Base-by-base conservation (phyloP, 805 yeast genomes). In the Monosporozyma yasuniensis region DNA sequence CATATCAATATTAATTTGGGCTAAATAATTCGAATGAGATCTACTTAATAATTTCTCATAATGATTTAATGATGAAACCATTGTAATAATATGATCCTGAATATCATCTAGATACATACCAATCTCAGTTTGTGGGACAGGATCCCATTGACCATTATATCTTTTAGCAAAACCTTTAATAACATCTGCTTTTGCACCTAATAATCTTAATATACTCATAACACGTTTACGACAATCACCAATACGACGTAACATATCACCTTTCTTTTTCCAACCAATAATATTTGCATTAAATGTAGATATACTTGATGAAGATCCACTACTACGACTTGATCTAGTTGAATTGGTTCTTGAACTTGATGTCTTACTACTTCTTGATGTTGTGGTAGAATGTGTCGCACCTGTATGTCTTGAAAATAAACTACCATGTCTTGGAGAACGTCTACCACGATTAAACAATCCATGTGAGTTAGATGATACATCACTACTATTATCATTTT, bases 1-100 rank as follows among this genome's bases (percentile, higher is more conserved):
- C 98, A 91, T 93, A 65, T 93, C 98, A 54, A 93, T 91, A 64
- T 93, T 93, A 63, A 93, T 86, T 64, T 91, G 98, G 1, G 99
- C 99, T 60, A 91, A 74, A 65, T 93, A 93, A 67, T 93, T 93
- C 9, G 96, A 86, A 68, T 93, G 99, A n/a, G 93, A 84, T 51
- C 99, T 75, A 1, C 97, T 95, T 49, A 93, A 74, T 43, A 93
- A 73, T 69, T 93, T 93, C 62, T 93, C 99, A 67, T 87, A 91
- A 67, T 93, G 99, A 62, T 89, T 90, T 54, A 93, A 73, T 3
- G 95, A 81, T 61, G 93, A 96, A 1, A 90, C 95, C 99, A 93
- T 93, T 0, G 99, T 93, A 22, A 93, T 87, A 34, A 93, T 83
- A 70, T 93, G 99, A 69, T 93, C 99, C 68, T 93, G 99, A 58